Percentiles rank a stretch among this genome's conserved stretches.
phyloP scores from a whole-genome alignment of 805 yeast species.

The Kluyveromyces siamensis region DNA sequence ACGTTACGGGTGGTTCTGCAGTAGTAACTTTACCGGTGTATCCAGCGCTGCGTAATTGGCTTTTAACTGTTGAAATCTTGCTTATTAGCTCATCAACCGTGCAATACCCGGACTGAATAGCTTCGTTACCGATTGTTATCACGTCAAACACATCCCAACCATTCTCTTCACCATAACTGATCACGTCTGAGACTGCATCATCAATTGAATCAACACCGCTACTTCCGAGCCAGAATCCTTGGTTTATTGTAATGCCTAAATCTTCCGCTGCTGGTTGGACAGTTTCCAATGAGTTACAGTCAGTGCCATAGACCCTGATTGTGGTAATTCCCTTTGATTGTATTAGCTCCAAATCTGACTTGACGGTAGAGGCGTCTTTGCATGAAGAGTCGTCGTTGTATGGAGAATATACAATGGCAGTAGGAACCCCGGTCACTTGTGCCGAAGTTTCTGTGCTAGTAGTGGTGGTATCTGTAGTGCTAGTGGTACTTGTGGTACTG shows the following conservation, averaged over 20 bases:
- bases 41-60: constrained; percentile 55
- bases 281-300: constrained; percentile 61
- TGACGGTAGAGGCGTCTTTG: constrained; percentile 47
- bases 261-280: constrained; percentile 50
- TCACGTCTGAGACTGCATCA: constrained; percentile 42
- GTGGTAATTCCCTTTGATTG: constrained; percentile 50
- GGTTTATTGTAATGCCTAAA: constrained; percentile 66
- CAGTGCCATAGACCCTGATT: constrained; percentile 79
- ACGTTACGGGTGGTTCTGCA: constrained; percentile 82
- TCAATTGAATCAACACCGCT: constrained; percentile 67
- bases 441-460: constrained; percentile 19
- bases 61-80: constrained; percentile 59
- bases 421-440: constrained; percentile 35
- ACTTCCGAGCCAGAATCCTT: constrained; percentile 73
- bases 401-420: constrained; percentile 68
- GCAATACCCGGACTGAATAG: constrained; percentile 54
- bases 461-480: constrained; percentile 15
- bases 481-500: background rate
- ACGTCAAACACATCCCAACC: constrained; percentile 71
- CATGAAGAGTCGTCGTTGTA: constrained; percentile 62
- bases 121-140: constrained; percentile 86
- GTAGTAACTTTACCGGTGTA: constrained; percentile 71
- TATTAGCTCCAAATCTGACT: constrained; percentile 51
- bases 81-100: constrained; percentile 51
- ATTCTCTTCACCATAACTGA: constrained; percentile 40